Percentiles rank a stretch among this genome's conserved stretches.
phyloP scores from a whole-genome alignment of 1,284 basidiomycete species.

The Gymnopus androsaceus region DNA sequence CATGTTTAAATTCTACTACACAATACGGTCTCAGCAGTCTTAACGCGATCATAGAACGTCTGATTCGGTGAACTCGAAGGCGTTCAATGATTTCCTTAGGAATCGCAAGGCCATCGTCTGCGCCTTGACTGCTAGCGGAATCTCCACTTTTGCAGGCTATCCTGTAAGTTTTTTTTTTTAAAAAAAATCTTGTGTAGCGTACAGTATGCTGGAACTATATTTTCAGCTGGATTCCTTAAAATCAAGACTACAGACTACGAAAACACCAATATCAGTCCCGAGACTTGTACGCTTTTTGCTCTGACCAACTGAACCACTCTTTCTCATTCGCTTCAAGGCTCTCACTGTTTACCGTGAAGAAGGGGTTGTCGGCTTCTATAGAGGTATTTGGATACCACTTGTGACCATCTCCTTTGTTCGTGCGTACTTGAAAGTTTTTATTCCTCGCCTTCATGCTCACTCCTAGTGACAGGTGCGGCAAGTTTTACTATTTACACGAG shows the following conservation, averaged over 20 bases:
- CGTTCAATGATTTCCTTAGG: constrained; percentile 67
- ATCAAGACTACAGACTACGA: constrained; percentile 86
- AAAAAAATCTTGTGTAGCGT: too few species aligned
- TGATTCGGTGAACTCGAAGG: constrained; percentile 59
- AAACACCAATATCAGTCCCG: constrained; percentile 73
- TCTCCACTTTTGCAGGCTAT: constrained; percentile 82
- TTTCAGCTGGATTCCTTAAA: constrained; percentile 82
- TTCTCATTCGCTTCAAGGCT: too few species aligned
- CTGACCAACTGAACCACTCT: too few species aligned
- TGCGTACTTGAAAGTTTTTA: constrained; percentile 34
- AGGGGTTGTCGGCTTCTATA: constrained; percentile 89
- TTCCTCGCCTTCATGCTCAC: constrained; percentile 9
- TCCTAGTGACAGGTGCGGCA: constrained; percentile 61
- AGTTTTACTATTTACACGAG: constrained; percentile 94
- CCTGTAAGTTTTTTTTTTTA: constrained; percentile 48
- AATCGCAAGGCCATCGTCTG: constrained; percentile 84
- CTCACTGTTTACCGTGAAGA: constrained; percentile 84
- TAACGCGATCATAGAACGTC: constrained; percentile 43
- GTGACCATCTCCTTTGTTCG: constrained; percentile 97
- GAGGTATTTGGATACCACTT: constrained; percentile 89
- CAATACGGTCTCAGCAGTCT: too few species aligned
- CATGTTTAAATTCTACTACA: constrained; percentile 24
- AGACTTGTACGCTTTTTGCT: too few species aligned
- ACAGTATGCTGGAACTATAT: not conserved
- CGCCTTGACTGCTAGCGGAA: constrained; percentile 79